phyloP scores from a whole-genome alignment of 2,329 filamentous ascomycete species.

The Exophiala xenobiotica region DNA sequence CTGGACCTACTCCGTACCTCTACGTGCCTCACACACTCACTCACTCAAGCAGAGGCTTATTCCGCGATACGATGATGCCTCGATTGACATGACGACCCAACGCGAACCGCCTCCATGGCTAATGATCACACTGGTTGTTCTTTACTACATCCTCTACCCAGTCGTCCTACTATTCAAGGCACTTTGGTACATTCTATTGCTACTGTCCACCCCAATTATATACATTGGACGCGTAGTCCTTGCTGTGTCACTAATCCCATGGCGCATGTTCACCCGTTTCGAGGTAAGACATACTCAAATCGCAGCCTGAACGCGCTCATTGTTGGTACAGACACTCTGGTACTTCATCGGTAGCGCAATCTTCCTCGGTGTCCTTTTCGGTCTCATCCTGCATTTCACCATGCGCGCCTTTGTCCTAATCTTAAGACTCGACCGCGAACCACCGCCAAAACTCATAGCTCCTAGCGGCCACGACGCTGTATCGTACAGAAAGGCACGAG shows the following conservation, averaged over 20 bases:
- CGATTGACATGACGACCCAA: slow-evolving; percentile 11
- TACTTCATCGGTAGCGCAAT: slow-evolving; percentile 66
- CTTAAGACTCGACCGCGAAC: slow-evolving; percentile 32
- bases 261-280: slow-evolving; percentile 52
- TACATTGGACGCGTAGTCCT: slow-evolving; percentile 47
- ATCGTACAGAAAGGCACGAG: slow-evolving; percentile 31
- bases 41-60: not conserved
- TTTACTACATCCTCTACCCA: slow-evolving; percentile 40
- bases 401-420: slow-evolving; percentile 56
- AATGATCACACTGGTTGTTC: slow-evolving; percentile 31
- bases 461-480: slow-evolving; percentile 29
- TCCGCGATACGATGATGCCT: slow-evolving; percentile 11
- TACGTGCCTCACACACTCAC: too few species aligned
- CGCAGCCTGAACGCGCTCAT: slow-evolving; percentile 5
- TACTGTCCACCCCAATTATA: slow-evolving; percentile 49
- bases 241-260: slow-evolving; percentile 47
- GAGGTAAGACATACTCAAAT: slow-evolving; percentile 47
- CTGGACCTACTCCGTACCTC: too few species aligned
- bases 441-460: slow-evolving; percentile 16
- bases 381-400: slow-evolving; percentile 58
- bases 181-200: slow-evolving; percentile 39
- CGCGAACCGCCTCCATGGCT: slow-evolving; percentile 24
- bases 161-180: slow-evolving; percentile 39
- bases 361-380: slow-evolving; percentile 64
- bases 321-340: slow-evolving; percentile 40